Percentiles rank a stretch among this genome's conserved stretches.
Evolutionary conservation across 2,329 filamentous ascomycete genomes (phyloP).

Genomic region (Pestalotiopsis fici): DNA sequence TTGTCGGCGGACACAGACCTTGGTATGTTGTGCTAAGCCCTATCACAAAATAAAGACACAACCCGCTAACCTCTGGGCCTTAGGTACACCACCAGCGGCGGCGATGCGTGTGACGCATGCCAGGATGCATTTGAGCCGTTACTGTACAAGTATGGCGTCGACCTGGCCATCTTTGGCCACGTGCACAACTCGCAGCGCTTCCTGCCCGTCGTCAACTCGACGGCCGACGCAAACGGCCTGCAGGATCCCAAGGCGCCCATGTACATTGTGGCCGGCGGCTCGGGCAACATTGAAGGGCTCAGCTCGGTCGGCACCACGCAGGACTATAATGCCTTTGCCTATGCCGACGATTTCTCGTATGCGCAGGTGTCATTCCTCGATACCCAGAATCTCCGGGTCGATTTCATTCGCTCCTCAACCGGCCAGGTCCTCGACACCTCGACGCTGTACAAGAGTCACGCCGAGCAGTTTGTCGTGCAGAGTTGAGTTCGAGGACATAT

Average conservation of each 20-base stretch:
- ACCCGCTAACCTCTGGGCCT: not conserved
- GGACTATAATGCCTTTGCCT: slow-evolving; percentile 47
- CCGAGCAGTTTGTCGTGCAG: slow-evolving; percentile 42
- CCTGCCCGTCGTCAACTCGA: slow-evolving; percentile 36
- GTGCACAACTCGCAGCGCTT: slow-evolving; percentile 61
- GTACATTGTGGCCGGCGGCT: slow-evolving; percentile 57
- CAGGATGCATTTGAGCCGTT: slow-evolving; percentile 54
- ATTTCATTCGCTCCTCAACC: slow-evolving; percentile 50
- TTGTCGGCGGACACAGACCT: slow-evolving; percentile 45
- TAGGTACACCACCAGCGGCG: slow-evolving; percentile 38
- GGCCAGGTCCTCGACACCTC: slow-evolving; percentile 49
- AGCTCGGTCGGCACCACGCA: slow-evolving; percentile 40
- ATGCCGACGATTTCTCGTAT: slow-evolving; percentile 54
- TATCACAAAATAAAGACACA: not conserved
- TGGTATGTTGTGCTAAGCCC: slow-evolving; percentile 27
- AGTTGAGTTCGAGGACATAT: not conserved
- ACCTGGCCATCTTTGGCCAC: slow-evolving; percentile 58
- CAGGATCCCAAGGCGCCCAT: slow-evolving; percentile 43
- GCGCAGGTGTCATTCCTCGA: slow-evolving; percentile 48
- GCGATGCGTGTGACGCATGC: slow-evolving; percentile 42
- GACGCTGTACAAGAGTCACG: slow-evolving; percentile 49
- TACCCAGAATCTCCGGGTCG: slow-evolving; percentile 44
- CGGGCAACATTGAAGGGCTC: slow-evolving; percentile 58
- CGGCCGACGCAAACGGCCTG: slow-evolving; percentile 36
- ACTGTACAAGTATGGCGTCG: slow-evolving; percentile 57